These are phyloP conservation scores for Handroanthus guayacan DNA, from an alignment of 257 asterid genomes.

Conservation along the genomic window DNA sequence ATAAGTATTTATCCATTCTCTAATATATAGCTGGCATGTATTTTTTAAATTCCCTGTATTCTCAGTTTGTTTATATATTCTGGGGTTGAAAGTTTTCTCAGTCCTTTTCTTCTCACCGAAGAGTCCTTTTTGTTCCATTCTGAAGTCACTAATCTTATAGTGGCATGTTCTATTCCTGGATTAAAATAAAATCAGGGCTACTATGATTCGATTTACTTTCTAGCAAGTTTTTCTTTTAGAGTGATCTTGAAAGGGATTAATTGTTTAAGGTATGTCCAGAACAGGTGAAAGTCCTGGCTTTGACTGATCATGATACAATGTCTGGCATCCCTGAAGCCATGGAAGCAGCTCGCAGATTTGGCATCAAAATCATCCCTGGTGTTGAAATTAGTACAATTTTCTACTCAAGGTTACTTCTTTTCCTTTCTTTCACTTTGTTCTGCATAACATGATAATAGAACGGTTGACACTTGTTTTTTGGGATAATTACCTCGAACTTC, in stretches of 20 bases:
- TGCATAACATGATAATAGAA: background rate
- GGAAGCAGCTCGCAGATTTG: constrained; percentile 88
- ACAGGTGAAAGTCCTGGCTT: constrained; percentile 96
- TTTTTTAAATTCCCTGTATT: background rate
- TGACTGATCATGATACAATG: constrained; percentile 97
- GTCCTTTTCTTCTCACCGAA: background rate
- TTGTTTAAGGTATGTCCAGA: constrained; percentile 44
- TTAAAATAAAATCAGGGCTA: background rate
- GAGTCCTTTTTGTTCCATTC: background rate
- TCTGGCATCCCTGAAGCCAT: constrained; percentile 92
- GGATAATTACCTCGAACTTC: background rate
- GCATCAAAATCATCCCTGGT: constrained; percentile 94
- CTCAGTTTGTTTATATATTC: constrained; percentile 2
- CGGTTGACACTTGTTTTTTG: background rate
- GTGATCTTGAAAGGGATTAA: constrained; percentile 30
- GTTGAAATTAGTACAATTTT: constrained; percentile 94
- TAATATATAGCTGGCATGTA: background rate
- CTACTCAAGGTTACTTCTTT: constrained; percentile 63
- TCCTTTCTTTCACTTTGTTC: background rate
- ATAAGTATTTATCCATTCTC: background rate
- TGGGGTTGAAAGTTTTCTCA: background rate
- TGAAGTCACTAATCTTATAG: background rate
- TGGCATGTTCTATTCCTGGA: background rate
- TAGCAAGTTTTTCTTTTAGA: background rate
- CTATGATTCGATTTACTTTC: background rate